Evolutionary conservation across 139 green algal genomes (phyloP).

Genomic region (Eudorina sp.): DNA sequence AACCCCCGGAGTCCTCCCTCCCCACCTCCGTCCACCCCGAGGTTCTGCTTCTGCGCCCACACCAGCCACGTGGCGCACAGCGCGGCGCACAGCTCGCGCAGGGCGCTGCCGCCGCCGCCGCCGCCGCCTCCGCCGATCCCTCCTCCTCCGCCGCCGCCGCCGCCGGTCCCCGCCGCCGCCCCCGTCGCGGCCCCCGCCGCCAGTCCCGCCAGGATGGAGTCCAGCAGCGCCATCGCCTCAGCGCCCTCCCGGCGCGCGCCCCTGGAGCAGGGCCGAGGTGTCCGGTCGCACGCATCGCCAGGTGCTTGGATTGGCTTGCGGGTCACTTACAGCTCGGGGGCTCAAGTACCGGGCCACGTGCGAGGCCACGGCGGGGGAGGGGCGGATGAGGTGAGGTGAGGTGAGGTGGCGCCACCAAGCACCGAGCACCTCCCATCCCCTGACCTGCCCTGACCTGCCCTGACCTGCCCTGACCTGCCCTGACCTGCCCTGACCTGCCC

Average conservation of each 20-base stretch:
- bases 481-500: too few species aligned
- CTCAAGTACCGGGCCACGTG: too few species aligned
- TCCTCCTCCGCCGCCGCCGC: background rate
- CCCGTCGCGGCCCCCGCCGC: background rate
- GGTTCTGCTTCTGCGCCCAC: constrained; percentile 44
- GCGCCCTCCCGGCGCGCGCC: constrained; percentile 38
- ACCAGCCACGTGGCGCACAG: constrained; percentile 37
- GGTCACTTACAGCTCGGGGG: too few species aligned
- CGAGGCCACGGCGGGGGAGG: too few species aligned
- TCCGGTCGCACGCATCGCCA: too few species aligned
- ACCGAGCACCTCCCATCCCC: too few species aligned
- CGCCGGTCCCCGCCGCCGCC: background rate
- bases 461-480: too few species aligned
- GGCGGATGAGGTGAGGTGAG: too few species aligned
- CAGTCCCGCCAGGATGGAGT: constrained; percentile 29
- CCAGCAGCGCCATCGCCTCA: constrained; percentile 48
- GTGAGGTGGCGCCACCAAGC: too few species aligned
- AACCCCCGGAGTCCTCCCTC: background rate
- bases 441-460: too few species aligned
- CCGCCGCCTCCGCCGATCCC: background rate
- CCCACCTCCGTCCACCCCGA: background rate
- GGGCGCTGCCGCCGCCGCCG: background rate
- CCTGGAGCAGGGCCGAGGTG: background rate
- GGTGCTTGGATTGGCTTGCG: too few species aligned
- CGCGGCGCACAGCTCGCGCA: constrained; percentile 33